Conservation (phyloP, 1,284 basidiomycete genomes). For the Naganishia albida region DNA sequence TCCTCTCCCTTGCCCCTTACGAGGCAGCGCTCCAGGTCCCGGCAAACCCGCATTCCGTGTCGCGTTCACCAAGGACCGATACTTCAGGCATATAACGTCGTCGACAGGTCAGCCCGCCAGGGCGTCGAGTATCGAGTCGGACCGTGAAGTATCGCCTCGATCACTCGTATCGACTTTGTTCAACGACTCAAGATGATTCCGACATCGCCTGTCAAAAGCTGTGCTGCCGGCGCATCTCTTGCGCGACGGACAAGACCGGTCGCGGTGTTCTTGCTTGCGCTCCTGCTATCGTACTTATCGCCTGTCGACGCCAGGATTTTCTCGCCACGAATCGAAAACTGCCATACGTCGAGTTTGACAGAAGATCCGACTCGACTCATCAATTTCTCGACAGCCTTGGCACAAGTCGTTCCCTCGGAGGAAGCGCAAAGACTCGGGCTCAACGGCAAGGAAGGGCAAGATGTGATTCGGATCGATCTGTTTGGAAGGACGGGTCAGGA, state of each 20-base stretch:
- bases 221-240: not conserved
- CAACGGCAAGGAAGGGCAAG: constrained; percentile 40
- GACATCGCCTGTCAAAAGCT: not conserved
- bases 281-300: not conserved
- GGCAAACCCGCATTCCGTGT: not conserved
- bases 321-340: constrained; percentile 23
- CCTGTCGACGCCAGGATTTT: constrained; percentile 12
- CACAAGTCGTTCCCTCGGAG: constrained; percentile 62
- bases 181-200: not conserved
- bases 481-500: constrained; percentile 51
- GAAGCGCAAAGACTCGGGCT: constrained; percentile 49
- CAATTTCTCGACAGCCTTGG: constrained; percentile 67
- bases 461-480: constrained; percentile 51
- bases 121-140: not conserved
- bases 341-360: not conserved
- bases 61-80: not conserved
- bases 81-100: not conserved
- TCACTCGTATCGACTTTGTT: not conserved
- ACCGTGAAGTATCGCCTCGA: not conserved
- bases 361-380: constrained; percentile 20
- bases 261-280: not conserved
- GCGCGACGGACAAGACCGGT: not conserved
- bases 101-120: constrained; percentile 6
- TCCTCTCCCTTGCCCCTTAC: not conserved
- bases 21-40: not conserved